Conservation (phyloP, 495 filamentous ascomycete species). For the Trichoderma parareesei region DNA sequence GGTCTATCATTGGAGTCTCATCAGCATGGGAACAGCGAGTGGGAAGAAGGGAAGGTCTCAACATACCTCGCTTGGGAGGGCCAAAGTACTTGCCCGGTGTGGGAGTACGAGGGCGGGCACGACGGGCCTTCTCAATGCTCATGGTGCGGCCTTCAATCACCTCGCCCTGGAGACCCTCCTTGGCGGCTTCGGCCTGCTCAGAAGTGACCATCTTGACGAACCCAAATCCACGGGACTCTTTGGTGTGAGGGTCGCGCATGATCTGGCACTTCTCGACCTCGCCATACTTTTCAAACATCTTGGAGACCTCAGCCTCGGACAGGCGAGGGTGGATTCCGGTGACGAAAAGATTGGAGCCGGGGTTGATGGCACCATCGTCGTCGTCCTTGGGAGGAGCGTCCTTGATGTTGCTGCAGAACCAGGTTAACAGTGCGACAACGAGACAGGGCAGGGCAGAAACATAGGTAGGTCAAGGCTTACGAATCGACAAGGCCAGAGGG, state of each 20-base stretch:
- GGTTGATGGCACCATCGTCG: slow-evolving; percentile 75
- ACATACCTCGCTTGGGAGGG: slow-evolving; percentile 91
- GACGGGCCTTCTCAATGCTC: slow-evolving; percentile 98
- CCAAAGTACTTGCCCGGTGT: slow-evolving; percentile 99
- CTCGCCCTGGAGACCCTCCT: slow-evolving; percentile 92
- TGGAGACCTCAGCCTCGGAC: slow-evolving; percentile 80
- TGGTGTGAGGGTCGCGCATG: slow-evolving; percentile 96
- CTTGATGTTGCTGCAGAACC: slow-evolving; percentile 34
- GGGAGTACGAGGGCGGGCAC: slow-evolving; percentile 86
- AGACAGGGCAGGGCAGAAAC: background rate
- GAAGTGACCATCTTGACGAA: slow-evolving; percentile 98
- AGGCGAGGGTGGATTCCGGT: slow-evolving; percentile 96
- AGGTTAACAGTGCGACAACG: slow-evolving; percentile 21
- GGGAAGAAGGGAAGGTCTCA: slow-evolving; percentile 23
- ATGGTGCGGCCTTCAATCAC: slow-evolving; percentile 90
- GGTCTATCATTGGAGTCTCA: slow-evolving; percentile 18
- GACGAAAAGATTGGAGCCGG: slow-evolving; percentile 97
- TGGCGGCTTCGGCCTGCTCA: slow-evolving; percentile 91
- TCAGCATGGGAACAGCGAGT: slow-evolving; percentile 32
- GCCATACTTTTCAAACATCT: slow-evolving; percentile 97
- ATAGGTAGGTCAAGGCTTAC: slow-evolving; percentile 26
- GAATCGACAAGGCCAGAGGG: slow-evolving; percentile 44
- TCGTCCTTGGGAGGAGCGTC: slow-evolving; percentile 51
- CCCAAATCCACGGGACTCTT: slow-evolving; percentile 97
- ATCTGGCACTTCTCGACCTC: slow-evolving; percentile 99